A percentile compares a stretch with the other conserved stretches of the same genome.
Conservation (phyloP, 345 rosid species). For the Eucalyptus viminalis region DNA sequence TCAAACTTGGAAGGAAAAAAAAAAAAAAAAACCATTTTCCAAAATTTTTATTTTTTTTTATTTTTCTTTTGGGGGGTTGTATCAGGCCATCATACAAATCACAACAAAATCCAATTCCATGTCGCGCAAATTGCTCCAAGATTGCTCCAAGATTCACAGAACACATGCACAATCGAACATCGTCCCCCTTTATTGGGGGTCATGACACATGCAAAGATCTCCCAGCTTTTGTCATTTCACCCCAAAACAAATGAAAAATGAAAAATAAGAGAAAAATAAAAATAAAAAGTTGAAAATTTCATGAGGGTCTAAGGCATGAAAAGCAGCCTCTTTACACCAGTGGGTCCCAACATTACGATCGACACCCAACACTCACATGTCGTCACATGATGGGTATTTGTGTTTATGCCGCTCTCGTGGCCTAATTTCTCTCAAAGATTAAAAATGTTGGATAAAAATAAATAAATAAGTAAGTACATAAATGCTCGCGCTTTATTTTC, state of each 20-base stretch:
- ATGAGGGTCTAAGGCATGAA: not conserved
- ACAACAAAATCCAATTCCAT: not conserved
- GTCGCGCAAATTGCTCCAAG: not conserved
- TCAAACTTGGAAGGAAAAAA: not conserved
- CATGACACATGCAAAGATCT: not conserved
- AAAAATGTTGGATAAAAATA: not conserved
- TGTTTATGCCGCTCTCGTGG: not conserved
- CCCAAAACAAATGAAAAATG: not conserved
- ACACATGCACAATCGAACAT: not conserved
- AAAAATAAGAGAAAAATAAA: not conserved
- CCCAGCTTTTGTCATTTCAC: not conserved
- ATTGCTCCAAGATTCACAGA: not conserved
- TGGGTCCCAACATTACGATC: not conserved
- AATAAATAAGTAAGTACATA: not conserved
- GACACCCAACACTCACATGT: not conserved
- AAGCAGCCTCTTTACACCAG: not conserved
- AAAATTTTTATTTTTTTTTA: not conserved
- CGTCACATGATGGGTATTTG: not conserved
- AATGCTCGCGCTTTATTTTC: not conserved
- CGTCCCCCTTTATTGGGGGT: not conserved
- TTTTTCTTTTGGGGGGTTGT: not conserved
- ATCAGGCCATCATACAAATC: not conserved
- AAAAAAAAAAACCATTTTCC: not conserved
- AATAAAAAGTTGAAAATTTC: not conserved
- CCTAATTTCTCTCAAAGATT: not conserved